phyloP scores from a whole-genome alignment of 2,329 filamentous ascomycete species.

The Metarhizium sp. region DNA sequence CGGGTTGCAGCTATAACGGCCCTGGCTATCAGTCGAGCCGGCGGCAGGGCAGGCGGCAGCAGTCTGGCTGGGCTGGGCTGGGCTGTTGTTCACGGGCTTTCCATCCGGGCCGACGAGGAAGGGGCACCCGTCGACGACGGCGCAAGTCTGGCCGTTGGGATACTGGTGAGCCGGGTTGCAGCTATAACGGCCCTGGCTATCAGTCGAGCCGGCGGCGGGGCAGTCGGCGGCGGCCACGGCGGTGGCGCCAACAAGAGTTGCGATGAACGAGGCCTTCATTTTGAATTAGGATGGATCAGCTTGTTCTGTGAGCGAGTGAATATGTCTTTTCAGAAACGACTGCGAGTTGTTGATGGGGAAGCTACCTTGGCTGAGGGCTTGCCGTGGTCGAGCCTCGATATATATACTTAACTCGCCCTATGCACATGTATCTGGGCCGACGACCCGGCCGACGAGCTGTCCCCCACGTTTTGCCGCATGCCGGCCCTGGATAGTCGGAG shows the following conservation, averaged over 20 bases:
- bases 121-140: conserved; percentile 4
- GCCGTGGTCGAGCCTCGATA: no score
- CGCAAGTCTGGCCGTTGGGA: conserved; percentile 7
- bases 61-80: not conserved
- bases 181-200: conserved; percentile 7
- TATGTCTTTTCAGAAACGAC: not conserved
- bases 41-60: not conserved
- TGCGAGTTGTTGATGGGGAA: not conserved
- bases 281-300: not conserved
- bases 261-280: no score
- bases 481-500: no score
- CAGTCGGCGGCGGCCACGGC: not conserved
- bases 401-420: no score
- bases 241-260: not conserved
- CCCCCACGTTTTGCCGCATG: no score
- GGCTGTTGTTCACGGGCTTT: not conserved
- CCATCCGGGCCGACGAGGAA: conserved; percentile 2
- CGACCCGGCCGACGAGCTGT: no score
- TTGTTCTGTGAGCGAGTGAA: not conserved
- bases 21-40: conserved; percentile 6
- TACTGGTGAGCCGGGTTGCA: conserved; percentile 10
- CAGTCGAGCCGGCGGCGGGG: conserved; percentile 7
- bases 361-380: no score
- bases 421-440: no score
- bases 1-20: conserved; percentile 10